A percentile compares a stretch with the other conserved stretches of the same genome.
These are phyloP conservation scores for Xylariales sp. DNA, from an alignment of 2,329 filamentous ascomycete genomes.

Conservation along the genomic window DNA sequence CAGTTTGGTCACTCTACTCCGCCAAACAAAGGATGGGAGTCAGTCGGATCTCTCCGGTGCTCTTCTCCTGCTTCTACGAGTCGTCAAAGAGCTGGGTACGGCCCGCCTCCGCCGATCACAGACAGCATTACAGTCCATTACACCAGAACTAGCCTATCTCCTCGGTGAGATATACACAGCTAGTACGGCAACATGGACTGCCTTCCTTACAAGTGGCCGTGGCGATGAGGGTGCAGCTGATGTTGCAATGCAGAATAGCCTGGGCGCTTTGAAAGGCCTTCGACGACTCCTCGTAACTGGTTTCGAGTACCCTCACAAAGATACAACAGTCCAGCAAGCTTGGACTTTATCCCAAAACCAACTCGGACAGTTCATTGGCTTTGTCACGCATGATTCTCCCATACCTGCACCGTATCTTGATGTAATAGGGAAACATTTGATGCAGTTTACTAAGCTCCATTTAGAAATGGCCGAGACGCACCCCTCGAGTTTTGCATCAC, in stretches of 20 bases:
- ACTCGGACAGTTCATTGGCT: conserved; percentile 68
- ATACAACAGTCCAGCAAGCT: conserved; percentile 69
- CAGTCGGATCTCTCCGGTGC: conserved; percentile 65
- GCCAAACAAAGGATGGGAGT: conserved; percentile 51
- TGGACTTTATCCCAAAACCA: conserved; percentile 77
- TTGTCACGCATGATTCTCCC: conserved; percentile 53
- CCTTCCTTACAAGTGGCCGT: conserved; percentile 51
- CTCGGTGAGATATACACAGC: conserved; percentile 73
- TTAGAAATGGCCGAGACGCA: conserved; percentile 77
- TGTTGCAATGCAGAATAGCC: conserved; percentile 68
- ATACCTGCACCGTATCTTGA: conserved; percentile 51
- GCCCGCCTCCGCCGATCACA: conserved; percentile 72
- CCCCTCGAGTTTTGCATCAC: conserved; percentile 74
- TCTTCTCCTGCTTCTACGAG: conserved; percentile 73
- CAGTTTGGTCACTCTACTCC: conserved; percentile 60
- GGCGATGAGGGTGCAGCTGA: conserved; percentile 56
- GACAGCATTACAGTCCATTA: conserved; percentile 68
- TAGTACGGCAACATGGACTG: conserved; percentile 66
- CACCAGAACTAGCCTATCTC: conserved; percentile 79
- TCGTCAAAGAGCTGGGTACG: conserved; percentile 86
- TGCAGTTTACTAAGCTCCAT: conserved; percentile 90
- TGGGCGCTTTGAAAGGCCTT: conserved; percentile 74
- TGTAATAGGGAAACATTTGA: conserved; percentile 75
- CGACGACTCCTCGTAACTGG: conserved; percentile 74
- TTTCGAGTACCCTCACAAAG: conserved; percentile 79